Evolutionary conservation across 208 protist species (phyloP).

Genomic region (Leishmania martiniquensis): DNA sequence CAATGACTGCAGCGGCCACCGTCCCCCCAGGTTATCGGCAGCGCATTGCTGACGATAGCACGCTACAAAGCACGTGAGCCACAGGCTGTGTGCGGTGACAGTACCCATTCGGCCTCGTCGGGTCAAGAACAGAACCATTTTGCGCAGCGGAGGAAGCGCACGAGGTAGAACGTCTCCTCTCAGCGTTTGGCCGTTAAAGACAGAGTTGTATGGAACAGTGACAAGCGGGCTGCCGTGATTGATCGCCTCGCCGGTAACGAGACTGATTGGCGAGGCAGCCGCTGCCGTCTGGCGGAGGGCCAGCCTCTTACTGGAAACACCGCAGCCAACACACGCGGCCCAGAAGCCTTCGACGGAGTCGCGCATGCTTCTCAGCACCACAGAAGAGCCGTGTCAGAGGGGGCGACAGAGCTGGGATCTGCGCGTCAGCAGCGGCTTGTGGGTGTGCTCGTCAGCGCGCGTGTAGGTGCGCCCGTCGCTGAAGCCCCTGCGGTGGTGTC

Average conservation of each 20-base stretch:
- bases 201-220: conserved; percentile 67
- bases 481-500: neutral
- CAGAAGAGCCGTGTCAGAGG: neutral
- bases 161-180: conserved; percentile 54
- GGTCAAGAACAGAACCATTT: conserved; percentile 53
- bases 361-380: conserved; percentile 8
- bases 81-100: conserved; percentile 45
- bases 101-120: conserved; percentile 53
- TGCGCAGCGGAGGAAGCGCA: conserved; percentile 46
- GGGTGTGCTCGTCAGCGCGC: neutral
- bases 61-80: conserved; percentile 48
- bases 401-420: neutral
- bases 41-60: conserved; percentile 22
- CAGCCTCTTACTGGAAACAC: conserved; percentile 68
- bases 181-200: conserved; percentile 73
- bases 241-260: conserved; percentile 46
- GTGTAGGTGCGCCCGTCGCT: neutral
- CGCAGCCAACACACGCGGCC: conserved; percentile 55
- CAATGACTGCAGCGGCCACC: conserved; percentile 1
- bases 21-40: neutral
- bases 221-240: conserved; percentile 60
- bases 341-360: conserved; percentile 56
- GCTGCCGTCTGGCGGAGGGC: conserved; percentile 19
- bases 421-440: neutral
- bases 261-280: conserved; percentile 30